A percentile compares a stretch with the other conserved stretches of the same genome.
phyloP scores from a whole-genome alignment of 257 asterid species.

The Solanum tacnaense region DNA sequence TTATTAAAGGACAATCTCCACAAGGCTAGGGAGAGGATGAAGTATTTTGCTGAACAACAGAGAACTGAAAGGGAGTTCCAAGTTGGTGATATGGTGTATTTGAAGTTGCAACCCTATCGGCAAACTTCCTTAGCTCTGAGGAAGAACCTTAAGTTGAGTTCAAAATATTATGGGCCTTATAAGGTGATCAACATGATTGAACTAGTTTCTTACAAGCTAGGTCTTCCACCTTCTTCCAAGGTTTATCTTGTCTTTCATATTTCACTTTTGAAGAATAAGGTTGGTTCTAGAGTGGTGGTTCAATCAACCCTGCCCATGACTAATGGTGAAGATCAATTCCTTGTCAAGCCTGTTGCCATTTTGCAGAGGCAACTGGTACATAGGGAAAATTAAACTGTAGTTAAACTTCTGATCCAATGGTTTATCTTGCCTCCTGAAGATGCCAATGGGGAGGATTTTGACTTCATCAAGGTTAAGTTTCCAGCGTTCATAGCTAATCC shows the following conservation, averaged over 20 bases:
- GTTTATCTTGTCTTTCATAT: neutral
- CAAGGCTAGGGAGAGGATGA: neutral
- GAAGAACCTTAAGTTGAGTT: neutral
- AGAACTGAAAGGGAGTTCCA: neutral
- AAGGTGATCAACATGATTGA: neutral
- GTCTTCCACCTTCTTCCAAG: neutral
- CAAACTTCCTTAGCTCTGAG: neutral
- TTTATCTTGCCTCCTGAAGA: too few relatives aligned
- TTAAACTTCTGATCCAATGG: too few relatives aligned
- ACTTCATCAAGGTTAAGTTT: too few relatives aligned
- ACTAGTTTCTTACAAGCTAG: neutral
- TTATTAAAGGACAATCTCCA: neutral
- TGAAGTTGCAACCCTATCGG: neutral
- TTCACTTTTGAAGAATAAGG: neutral
- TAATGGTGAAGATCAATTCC: neutral
- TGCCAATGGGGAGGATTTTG: too few relatives aligned
- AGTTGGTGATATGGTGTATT: neutral
- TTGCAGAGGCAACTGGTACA: too few relatives aligned
- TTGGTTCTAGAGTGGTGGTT: neutral
- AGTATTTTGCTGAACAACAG: neutral
- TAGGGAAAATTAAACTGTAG: too few relatives aligned
- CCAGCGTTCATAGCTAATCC: too few relatives aligned
- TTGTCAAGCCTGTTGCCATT: too few relatives aligned
- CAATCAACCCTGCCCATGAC: neutral
- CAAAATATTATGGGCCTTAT: neutral